phyloP scores from a whole-genome alignment of 176 grass and related monocot species.

The Juncus inflexus region DNA sequence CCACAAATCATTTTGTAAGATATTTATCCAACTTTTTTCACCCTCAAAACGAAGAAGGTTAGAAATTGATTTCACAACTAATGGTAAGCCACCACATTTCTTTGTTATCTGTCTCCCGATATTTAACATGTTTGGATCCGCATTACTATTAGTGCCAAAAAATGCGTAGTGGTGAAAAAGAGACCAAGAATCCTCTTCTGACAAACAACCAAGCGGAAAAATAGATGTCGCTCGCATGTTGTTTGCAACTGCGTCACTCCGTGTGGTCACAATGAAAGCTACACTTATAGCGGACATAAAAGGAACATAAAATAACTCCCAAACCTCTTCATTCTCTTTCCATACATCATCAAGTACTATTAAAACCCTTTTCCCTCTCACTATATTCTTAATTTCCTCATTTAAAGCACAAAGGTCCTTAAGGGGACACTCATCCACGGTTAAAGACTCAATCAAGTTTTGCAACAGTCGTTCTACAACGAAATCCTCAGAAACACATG shows the following conservation, averaged over 20 bases:
- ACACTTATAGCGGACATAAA: not conserved
- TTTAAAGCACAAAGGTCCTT: not conserved
- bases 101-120: constrained; percentile 11
- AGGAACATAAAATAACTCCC: not conserved
- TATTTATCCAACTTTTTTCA: constrained; percentile 9
- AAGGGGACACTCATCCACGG: not conserved
- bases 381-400: not conserved
- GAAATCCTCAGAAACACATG: constrained; percentile 20
- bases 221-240: not conserved
- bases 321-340: not conserved
- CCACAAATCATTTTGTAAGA: constrained; percentile 25
- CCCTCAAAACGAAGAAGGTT: not conserved
- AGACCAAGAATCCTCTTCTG: not conserved
- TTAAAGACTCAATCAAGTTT: constrained; percentile 21
- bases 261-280: constrained; percentile 13
- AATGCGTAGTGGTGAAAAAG: constrained; percentile 18
- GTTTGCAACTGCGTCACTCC: not conserved
- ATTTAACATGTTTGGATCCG: not conserved
- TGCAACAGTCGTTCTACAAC: constrained; percentile 2
- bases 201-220: not conserved
- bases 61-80: constrained; percentile 15
- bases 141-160: not conserved
- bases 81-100: constrained; percentile 5
- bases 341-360: constrained; percentile 32
- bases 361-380: not conserved